Base-by-base conservation (phyloP, 345 rosid genomes). In the Aquilaria yunnanensis region DNA sequence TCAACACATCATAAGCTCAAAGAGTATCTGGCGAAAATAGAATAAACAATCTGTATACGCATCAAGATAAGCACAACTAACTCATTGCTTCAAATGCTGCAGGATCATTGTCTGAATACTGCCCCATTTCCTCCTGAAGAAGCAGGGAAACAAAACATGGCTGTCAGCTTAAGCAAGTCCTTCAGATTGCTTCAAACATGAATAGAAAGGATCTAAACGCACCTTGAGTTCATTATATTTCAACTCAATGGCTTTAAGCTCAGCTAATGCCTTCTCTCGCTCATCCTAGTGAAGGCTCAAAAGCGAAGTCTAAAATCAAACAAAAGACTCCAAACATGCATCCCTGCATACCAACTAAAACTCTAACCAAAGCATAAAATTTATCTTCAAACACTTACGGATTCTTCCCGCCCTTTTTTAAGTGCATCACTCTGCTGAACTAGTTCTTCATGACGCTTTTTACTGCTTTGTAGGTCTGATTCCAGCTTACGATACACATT, bases 51-150 rank as follows among this genome's bases (percentile, higher is more conserved):
- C 23, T 31, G 16, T 13, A 52, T 31, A 46, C 56, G 56, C 46
- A 63, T 52, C 32, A 64, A 33, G 43, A 62, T 54, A 49, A 61
- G 68, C 33, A 43, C 56, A 65, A 65, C 80, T 71, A 75, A 90
- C 99, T 88, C 95, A 74, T 90, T 80, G 85, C 80, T 73, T 90
- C 88, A 50, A 90, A 69, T 61, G 96, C 85, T 74, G 97, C 96
- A 16, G 99, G 99, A 82, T 94, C 97, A 60, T 85, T 94, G 66
- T 90, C 95, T 41, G 95, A 90, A 73, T 83, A 90, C 12, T 86
- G 90, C 13, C 58, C 89, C 92, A 88, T 75, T 86, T 93, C 95
- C 51, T 79, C 85, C 98, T 93, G 81, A 70, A 64, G 50, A 72
- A 55, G 49, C 65, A 59, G 61, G 23, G 66, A 32, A 46, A 59